Base-by-base conservation (phyloP, 352 stramenopile species). In the Phytopythium oedochilum region DNA sequence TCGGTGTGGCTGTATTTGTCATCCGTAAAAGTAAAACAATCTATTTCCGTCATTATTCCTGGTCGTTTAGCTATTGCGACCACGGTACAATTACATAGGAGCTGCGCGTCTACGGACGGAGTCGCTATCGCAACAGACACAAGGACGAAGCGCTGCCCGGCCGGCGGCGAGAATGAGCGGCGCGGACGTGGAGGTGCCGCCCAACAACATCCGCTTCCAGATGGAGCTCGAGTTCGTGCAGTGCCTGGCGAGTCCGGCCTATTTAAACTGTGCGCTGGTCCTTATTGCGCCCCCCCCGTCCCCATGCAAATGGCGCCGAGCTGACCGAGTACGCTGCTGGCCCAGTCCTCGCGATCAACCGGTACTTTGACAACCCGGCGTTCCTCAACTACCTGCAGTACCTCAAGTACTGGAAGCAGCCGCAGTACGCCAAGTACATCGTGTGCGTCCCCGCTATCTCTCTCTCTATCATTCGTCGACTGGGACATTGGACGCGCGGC, bases 211-310 rank as follows among this genome's bases (percentile, higher is more conserved):
- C 45, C 86, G 89, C 63, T 97, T 97, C 72, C 85, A 94, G 68
- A 89, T 96, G 53, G 89, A 97, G 69, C 78, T 97, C 36, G 89
- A 97, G 77, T 97, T 97, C 70, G 86, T 97, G 42, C 89, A 97
- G 71, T 96, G 83, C 47, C 71, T 97, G 32, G 83, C 86, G 15
- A 96, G 87, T 51, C 84, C 89, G 8, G 76, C 82, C 5, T 97
- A 97, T 60, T 66, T 96, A 17, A 95, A 96, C 64, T 94, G 86
- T 95, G 61, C 25, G 78, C 66, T 1, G 5, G 18, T 46, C 15
- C 23, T 36, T 26, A 3, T 5, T 20, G 22, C 23, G 20, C 12
- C 43, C 22, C 20, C 22, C 4, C 20, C 9, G 22, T 32, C 6
- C 0, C 22, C 8, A 18, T 40, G n/a, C 38, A n/a, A n/a, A n/a